A percentile compares a stretch with the other conserved stretches of the same genome.
Evolutionary conservation across 2,329 filamentous ascomycete genomes (phyloP).

Genomic region (Fusarium torulosum): DNA sequence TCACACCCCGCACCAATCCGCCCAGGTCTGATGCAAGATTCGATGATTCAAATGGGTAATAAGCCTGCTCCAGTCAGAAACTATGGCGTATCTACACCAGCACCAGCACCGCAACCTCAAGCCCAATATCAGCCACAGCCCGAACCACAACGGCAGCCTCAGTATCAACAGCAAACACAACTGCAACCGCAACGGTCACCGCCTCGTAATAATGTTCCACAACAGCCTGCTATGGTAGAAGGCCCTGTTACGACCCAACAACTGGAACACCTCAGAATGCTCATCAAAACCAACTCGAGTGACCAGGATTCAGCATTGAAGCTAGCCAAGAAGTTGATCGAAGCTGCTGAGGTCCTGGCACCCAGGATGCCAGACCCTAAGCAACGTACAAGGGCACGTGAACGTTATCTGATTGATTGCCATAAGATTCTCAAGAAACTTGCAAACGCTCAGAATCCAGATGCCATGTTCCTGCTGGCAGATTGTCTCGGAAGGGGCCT

Average conservation of each 20-base stretch:
- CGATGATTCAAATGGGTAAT: conserved; percentile 66
- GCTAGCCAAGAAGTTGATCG: conserved; percentile 85
- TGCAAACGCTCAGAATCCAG: conserved; percentile 76
- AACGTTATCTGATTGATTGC: conserved; percentile 86
- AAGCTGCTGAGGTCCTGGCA: conserved; percentile 83
- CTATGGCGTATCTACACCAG: conserved; percentile 63
- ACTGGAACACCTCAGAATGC: conserved; percentile 78
- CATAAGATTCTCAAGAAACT: conserved; percentile 94
- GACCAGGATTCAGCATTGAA: conserved; percentile 79
- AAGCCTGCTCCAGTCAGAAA: conserved; percentile 71
- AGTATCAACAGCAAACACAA: conserved; percentile 31
- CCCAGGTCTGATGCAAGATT: conserved; percentile 71
- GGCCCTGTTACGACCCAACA: conserved; percentile 79
- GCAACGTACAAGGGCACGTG: conserved; percentile 79
- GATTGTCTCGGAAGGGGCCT: conserved; percentile 88
- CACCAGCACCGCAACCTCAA: conserved; percentile 32
- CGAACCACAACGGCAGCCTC: conserved; percentile 48
- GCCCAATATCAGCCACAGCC: conserved; percentile 30
- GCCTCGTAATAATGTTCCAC: conserved; percentile 37
- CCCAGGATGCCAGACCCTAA: conserved; percentile 74
- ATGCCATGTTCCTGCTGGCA: conserved; percentile 94
- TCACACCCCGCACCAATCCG: conserved; percentile 74
- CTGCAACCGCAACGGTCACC: conserved; percentile 52
- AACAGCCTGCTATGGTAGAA: conserved; percentile 50
- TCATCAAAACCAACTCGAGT: conserved; percentile 76